Conservation (phyloP, 257 asterid genomes). For the Ophiorrhiza pumila region DNA sequence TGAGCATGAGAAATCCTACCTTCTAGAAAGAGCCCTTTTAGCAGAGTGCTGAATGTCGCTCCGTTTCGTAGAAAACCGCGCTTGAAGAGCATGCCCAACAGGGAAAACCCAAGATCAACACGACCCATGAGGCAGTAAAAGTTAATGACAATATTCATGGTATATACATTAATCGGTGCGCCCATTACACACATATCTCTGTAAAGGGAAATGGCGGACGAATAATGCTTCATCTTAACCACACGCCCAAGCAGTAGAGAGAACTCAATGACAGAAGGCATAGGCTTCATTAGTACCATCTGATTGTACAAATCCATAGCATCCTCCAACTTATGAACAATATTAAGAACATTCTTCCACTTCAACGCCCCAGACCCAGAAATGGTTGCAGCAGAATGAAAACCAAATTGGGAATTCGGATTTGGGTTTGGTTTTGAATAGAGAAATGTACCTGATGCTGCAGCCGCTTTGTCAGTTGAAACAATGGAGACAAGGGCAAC, state of each 20-base stretch:
- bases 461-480: no score
- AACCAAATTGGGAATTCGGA: no score
- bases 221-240: background rate
- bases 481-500: no score
- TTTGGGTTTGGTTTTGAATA: no score
- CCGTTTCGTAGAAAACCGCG: background rate
- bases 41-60: conserved; percentile 2
- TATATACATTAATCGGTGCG: background rate
- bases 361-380: no score
- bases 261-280: background rate
- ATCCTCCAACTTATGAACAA: no score
- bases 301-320: no score
- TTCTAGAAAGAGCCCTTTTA: conserved; percentile 23
- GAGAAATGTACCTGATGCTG: no score
- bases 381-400: no score
- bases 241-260: background rate
- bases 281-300: no score
- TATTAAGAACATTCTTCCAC: no score
- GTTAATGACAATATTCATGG: background rate
- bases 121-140: background rate
- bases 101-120: background rate
- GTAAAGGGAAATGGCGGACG: background rate
- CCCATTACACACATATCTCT: background rate
- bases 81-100: background rate
- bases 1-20: no score